A percentile compares a stretch with the other conserved stretches of the same genome.
Conservation (phyloP, 2,329 filamentous ascomycete genomes). For the Fusarium robinianum region DNA sequence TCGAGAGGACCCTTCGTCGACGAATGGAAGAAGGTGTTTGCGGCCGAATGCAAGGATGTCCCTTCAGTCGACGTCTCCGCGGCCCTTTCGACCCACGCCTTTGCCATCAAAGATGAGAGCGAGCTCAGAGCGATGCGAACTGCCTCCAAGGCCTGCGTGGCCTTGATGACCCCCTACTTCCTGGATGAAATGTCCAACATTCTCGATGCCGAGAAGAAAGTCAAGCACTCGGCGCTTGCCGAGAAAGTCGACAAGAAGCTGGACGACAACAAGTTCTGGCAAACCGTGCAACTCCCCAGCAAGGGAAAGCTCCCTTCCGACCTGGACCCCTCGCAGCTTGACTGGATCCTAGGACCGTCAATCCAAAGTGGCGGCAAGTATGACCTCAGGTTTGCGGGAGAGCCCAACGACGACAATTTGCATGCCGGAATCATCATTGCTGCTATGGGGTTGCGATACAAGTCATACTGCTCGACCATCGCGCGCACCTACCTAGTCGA, state of each 20-base stretch:
- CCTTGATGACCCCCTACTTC: slow-evolving; percentile 94
- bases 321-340: slow-evolving; percentile 85
- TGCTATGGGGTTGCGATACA: slow-evolving; percentile 89
- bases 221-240: slow-evolving; percentile 85
- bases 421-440: slow-evolving; percentile 94
- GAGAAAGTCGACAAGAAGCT: slow-evolving; percentile 89
- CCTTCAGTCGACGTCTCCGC: slow-evolving; percentile 86
- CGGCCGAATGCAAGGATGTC: slow-evolving; percentile 78
- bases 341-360: slow-evolving; percentile 90
- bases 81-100: slow-evolving; percentile 80
- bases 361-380: slow-evolving; percentile 97
- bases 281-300: slow-evolving; percentile 70
- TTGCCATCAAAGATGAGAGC: slow-evolving; percentile 92
- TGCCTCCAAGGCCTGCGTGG: slow-evolving; percentile 90
- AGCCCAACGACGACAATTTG: slow-evolving; percentile 79
- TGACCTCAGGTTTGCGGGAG: slow-evolving; percentile 79
- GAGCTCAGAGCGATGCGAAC: slow-evolving; percentile 94
- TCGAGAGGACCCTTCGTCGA: slow-evolving; percentile 89
- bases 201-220: slow-evolving; percentile 94
- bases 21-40: slow-evolving; percentile 89
- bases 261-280: slow-evolving; percentile 93
- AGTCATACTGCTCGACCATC: slow-evolving; percentile 91
- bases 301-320: slow-evolving; percentile 80
- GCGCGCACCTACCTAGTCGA: slow-evolving; percentile 95
- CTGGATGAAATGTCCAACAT: slow-evolving; percentile 98